Base-by-base conservation (phyloP, 2,329 filamentous ascomycete genomes). In the Pyricularia pennisetigena region DNA sequence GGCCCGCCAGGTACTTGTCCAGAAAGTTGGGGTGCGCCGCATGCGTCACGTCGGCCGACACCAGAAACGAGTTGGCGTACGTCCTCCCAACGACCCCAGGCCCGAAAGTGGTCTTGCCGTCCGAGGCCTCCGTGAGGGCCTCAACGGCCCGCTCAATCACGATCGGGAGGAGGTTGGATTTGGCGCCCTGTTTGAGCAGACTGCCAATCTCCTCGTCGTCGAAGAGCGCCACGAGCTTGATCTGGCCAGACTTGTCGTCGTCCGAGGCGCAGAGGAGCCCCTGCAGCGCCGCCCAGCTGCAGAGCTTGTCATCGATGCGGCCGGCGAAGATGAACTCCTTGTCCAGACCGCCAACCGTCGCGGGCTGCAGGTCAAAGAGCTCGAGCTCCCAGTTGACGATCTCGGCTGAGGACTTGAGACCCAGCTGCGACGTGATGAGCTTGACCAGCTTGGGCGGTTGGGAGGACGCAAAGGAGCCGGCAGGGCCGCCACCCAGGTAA, bases 331-430 rank as follows among this genome's bases (percentile, higher is more conserved):
- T 97, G 77, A 99, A 90, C 74, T 98, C 94, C 76, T 90, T 92
- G 74, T 97, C 92, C 69, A 99, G 79, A 14, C 95, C 95, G 72
- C 92, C 90, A 23, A 93, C 85, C 59, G 90, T 88, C 0, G 94
- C 94, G 9, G 94, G 92, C 77, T 97, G 93, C 4, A 87, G 86
- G 79, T 98, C 95, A 76, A 90, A 99, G 35, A 99, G 89, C 80
- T 99, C 95, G 54, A 98, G 87, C 76, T 99, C 95, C 95, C 95
- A 99, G 81, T 95, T 96, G 69, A 97, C 82, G 71, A 99, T 97
- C 67, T 84, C 86, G 72, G 83, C 86, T 76, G 90, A 88, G 70
- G 92, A 87, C 67, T 83, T 80, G 70, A 98, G 86, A 32, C 87
- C 87, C n/a, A 98, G 85, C 76, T 95, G 85, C 16, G 85, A 85